These are phyloP conservation scores for Auriscalpium microsporum DNA, from an alignment of 768 basidiomycete genomes.

Conservation along the genomic window DNA sequence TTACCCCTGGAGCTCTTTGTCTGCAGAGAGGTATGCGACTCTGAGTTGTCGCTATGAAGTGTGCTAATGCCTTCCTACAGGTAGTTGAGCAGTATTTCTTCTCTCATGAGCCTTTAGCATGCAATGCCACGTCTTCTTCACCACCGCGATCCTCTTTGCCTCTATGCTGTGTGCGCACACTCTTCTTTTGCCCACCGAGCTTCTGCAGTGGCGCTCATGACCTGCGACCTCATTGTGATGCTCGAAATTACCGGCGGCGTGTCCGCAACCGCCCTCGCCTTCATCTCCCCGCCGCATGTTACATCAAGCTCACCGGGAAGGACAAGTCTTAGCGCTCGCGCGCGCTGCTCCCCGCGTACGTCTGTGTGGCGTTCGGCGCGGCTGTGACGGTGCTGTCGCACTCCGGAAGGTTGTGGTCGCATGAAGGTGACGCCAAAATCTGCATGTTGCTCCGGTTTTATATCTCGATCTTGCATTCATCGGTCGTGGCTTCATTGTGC, in stretches of 20 bases:
- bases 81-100: constrained; percentile 97
- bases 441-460: constrained; percentile 39
- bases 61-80: constrained; percentile 28
- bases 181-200: neutral
- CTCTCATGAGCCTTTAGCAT: constrained; percentile 76
- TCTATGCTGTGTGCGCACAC: constrained; percentile 67
- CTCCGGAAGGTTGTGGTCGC: constrained; percentile 73
- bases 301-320: constrained; percentile 60
- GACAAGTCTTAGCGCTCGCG: constrained; percentile 54
- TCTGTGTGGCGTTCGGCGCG: constrained; percentile 66
- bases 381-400: constrained; percentile 68
- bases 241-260: constrained; percentile 98
- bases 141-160: constrained; percentile 70
- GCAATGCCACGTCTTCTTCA: constrained; percentile 85
- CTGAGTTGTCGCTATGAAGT: neutral
- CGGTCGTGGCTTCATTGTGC: no score
- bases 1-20: constrained; percentile 95
- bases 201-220: constrained; percentile 71
- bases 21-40: constrained; percentile 70
- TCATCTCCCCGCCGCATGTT: constrained; percentile 85
- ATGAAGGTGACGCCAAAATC: constrained; percentile 61
- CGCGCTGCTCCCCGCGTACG: constrained; percentile 61
- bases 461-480: no score
- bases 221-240: constrained; percentile 96
- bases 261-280: constrained; percentile 85